phyloP scores from a whole-genome alignment of 768 basidiomycete species.

The Boletus sp. region DNA sequence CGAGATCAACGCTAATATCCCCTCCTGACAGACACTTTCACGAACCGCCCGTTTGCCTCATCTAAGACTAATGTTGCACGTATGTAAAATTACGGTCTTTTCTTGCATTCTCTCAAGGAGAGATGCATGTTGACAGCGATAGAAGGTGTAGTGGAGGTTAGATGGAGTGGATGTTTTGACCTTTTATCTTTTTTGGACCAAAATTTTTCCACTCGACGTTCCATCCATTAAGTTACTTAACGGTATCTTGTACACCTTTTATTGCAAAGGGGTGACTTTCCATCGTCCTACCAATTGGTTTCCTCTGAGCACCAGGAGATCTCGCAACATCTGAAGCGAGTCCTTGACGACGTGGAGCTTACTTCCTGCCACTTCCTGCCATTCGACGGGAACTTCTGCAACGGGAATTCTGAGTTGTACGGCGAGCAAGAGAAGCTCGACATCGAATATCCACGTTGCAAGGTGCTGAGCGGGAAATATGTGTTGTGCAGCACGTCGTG shows the following conservation, averaged over 20 bases:
- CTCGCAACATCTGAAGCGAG: conserved; percentile 85
- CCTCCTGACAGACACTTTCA: conserved; percentile 26
- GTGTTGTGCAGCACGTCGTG: conserved; percentile 71
- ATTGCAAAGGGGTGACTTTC: conserved; percentile 37
- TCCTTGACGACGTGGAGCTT: conserved; percentile 86
- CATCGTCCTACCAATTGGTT: conserved; percentile 82
- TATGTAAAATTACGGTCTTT: conserved; percentile 31
- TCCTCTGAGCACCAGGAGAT: conserved; percentile 77
- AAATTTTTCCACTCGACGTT: conserved; percentile 2
- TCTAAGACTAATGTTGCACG: conserved; percentile 34
- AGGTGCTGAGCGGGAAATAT: conserved; percentile 89
- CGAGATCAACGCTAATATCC: conserved; percentile 45
- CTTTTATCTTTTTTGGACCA: conserved; percentile 9
- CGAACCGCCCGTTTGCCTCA: conserved; percentile 23
- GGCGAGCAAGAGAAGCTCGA: conserved; percentile 85
- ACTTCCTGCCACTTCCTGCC: conserved; percentile 93
- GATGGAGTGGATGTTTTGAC: conserved; percentile 9
- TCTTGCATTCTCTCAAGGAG: conserved; percentile 29
- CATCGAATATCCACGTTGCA: conserved; percentile 94
- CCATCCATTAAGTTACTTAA: conserved; percentile 24
- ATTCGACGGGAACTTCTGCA: conserved; percentile 81
- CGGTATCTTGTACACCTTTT: conserved; percentile 25
- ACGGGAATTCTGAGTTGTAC: conserved; percentile 77
- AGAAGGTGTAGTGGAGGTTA: conserved; percentile 18
- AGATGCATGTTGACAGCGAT: conserved; percentile 21